These are phyloP conservation scores for Ganoderma lingzhi DNA, from an alignment of 1,284 basidiomycete genomes.

Conservation along the genomic window DNA sequence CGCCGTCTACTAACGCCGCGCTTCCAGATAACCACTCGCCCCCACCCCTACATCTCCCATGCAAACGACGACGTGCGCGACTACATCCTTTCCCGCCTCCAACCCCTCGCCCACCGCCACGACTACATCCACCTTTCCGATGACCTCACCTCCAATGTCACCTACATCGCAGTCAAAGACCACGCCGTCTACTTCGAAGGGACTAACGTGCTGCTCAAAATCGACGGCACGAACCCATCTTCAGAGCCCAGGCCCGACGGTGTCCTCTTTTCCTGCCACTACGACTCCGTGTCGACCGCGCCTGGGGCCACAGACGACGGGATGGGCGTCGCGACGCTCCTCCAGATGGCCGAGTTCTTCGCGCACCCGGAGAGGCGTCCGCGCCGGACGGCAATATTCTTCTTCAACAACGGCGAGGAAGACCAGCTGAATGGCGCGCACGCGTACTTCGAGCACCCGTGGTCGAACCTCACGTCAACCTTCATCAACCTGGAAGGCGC, in stretches of 20 bases:
- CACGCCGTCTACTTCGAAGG: constrained; percentile 71
- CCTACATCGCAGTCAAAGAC: constrained; percentile 47
- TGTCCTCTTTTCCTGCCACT: constrained; percentile 82
- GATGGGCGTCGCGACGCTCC: constrained; percentile 72
- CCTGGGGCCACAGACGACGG: constrained; percentile 81
- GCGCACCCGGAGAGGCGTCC: constrained; percentile 51
- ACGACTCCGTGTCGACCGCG: constrained; percentile 80
- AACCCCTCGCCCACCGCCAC: constrained; percentile 50
- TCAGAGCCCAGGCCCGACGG: constrained; percentile 45
- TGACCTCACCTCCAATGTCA: constrained; percentile 66
- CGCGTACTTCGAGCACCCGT: constrained; percentile 72
- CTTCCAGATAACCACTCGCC: constrained; percentile 66
- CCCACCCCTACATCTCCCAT: constrained; percentile 81
- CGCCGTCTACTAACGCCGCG: not conserved
- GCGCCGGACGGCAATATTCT: constrained; percentile 72
- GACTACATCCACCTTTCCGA: constrained; percentile 58
- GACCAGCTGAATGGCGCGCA: constrained; percentile 77
- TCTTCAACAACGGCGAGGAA: constrained; percentile 86
- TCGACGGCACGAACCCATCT: constrained; percentile 59
- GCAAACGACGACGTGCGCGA: constrained; percentile 72
- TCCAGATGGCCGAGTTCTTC: constrained; percentile 72
- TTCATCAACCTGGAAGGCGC: constrained; percentile 87
- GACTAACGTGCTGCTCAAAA: constrained; percentile 74
- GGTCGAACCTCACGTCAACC: constrained; percentile 67
- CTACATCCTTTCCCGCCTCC: constrained; percentile 65